phyloP scores from a whole-genome alignment of 73 alveolate species.

The Tetrahymena malaccensis region DNA sequence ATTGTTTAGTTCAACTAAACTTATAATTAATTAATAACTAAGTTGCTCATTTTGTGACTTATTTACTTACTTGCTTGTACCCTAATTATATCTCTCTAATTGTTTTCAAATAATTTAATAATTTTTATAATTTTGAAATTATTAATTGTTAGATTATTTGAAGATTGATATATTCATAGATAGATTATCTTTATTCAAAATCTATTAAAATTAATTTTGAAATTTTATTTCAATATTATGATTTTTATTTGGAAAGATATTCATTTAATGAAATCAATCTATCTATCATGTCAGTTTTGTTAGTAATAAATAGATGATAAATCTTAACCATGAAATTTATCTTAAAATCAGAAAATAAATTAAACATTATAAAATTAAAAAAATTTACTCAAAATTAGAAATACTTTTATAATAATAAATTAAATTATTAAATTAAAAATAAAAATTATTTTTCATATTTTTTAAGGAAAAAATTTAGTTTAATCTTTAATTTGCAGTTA shows the following conservation, averaged over 20 bases:
- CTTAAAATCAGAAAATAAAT: too few relatives aligned
- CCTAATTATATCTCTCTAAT: neutral
- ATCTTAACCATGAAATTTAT: too few relatives aligned
- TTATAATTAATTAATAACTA: neutral
- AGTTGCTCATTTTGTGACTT: neutral
- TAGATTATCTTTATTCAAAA: neutral
- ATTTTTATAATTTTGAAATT: neutral
- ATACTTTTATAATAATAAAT: too few relatives aligned
- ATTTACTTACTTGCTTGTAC: neutral
- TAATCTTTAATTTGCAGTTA: too few relatives aligned
- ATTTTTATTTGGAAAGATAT: neutral
- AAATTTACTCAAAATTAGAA: too few relatives aligned
- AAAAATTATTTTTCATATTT: too few relatives aligned
- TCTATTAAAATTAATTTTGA: neutral
- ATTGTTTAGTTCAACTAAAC: neutral
- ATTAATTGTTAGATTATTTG: neutral
- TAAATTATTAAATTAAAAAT: too few relatives aligned
- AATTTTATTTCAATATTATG: neutral
- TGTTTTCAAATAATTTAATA: neutral
- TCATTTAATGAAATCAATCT: neutral
- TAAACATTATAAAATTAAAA: too few relatives aligned
- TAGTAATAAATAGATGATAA: too few relatives aligned
- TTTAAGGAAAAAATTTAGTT: too few relatives aligned
- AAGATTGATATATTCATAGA: too few relatives aligned
- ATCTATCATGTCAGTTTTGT: neutral